Base-by-base conservation (phyloP, 345 rosid genomes). In the Ceriops tagal region DNA sequence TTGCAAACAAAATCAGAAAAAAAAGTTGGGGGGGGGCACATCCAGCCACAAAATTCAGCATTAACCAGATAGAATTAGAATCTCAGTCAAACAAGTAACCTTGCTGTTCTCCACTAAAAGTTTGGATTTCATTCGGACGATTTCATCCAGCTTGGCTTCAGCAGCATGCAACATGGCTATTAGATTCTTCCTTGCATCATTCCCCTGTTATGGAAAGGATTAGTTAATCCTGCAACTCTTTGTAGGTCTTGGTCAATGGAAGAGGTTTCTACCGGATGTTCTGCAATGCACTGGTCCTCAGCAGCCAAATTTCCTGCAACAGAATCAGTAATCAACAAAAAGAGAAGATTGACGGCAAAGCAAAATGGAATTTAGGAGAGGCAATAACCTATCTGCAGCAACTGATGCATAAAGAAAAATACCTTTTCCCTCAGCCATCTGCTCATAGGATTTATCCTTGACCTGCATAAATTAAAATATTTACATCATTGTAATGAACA, bases 121-220 rank as follows among this genome's bases (percentile, higher is more conserved):
- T 71, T 75, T 68, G 56, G 72, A 71, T 66, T 80, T 92, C 79
- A 71, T 70, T 64, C 37, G 74, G 65, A 75, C 60, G 75, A 85
- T 77, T 66, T 77, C 81, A 66, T 80, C 75, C 53, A 87, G 86
- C 81, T 86, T 86, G 65, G 71, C 74, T 79, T 76, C 81, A 37
- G 84, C 90, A 66, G 78, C 74, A 53, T 82, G 83, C 77, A 86
- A 73, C 66, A 79, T 64, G 64, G 68, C 73, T 76, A 61, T 73
- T 66, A 75, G 71, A 60, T 73, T 67, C 58, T 77, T 68, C 69
- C 39, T 75, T 60, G 74, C 65, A 62, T 80, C 84, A 65, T 51
- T 63, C 22, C 60, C 68, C 87, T 82, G 75, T 61, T n/a, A 53
- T 68, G 58, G 73, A 67, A 73, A 26, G 18, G 49, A 69, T 37